phyloP scores from a whole-genome alignment of 306 rosid genomes.

The Cyamopsis tetragonoloba region DNA sequence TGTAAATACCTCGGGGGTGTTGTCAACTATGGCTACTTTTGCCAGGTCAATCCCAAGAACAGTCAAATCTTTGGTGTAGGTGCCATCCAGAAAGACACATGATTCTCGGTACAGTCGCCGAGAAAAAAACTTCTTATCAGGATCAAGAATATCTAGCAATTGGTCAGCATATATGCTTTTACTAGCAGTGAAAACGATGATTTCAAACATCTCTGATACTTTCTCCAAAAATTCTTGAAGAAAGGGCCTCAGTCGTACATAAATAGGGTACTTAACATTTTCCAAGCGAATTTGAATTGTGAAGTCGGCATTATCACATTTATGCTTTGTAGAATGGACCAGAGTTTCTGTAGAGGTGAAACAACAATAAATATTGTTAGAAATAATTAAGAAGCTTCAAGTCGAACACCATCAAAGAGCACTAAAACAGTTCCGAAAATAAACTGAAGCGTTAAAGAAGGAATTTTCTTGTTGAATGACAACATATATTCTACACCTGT shows the following conservation, averaged over 20 bases:
- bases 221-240: constrained; percentile 59
- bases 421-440: not conserved
- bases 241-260: constrained; percentile 71
- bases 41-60: constrained; percentile 81
- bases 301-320: constrained; percentile 61
- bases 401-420: not conserved
- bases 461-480: too few relatives aligned
- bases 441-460: too few relatives aligned
- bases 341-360: constrained; percentile 63
- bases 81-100: constrained; percentile 53
- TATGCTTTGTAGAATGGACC: constrained; percentile 60
- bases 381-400: not conserved
- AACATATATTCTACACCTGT: not conserved
- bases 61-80: constrained; percentile 77
- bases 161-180: constrained; percentile 67
- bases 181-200: constrained; percentile 83
- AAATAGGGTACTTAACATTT: constrained; percentile 55
- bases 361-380: constrained; percentile 5
- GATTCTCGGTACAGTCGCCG: constrained; percentile 71
- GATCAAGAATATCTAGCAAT: constrained; percentile 75
- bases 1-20: constrained; percentile 73
- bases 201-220: constrained; percentile 83
- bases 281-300: constrained; percentile 47
- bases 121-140: constrained; percentile 56
- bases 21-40: constrained; percentile 77